phyloP scores from a whole-genome alignment of 768 basidiomycete species.

The Botryobasidium botryosum region DNA sequence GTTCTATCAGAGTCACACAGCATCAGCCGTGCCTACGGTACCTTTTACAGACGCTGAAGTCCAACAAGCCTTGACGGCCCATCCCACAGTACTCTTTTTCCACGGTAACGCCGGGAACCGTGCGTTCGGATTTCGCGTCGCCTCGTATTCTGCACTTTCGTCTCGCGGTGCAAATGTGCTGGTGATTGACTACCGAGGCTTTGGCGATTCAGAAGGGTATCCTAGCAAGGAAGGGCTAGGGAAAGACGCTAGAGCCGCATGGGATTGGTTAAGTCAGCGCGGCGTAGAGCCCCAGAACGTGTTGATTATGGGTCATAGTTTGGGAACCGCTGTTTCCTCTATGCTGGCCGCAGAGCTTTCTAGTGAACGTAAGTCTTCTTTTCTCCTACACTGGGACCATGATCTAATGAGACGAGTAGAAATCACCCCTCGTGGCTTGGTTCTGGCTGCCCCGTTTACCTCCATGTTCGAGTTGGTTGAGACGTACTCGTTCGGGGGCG shows the following conservation, averaged over 20 bases:
- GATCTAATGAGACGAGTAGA: conserved; percentile 1
- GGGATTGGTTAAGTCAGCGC: conserved; percentile 51
- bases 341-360: conserved; percentile 26
- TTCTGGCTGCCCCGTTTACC: conserved; percentile 40
- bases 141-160: conserved; percentile 46
- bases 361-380: conserved; percentile 20
- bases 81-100: conserved; percentile 76
- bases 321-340: conserved; percentile 66
- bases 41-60: conserved; percentile 11
- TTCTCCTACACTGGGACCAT: not conserved
- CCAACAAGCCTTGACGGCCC: conserved; percentile 32
- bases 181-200: conserved; percentile 84
- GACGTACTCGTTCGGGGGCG: conserved; percentile 46
- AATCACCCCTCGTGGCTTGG: conserved; percentile 27
- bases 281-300: conserved; percentile 44
- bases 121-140: conserved; percentile 47
- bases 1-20: conserved; percentile 31
- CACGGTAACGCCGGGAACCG: conserved; percentile 84
- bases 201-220: conserved; percentile 64
- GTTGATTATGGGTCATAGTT: conserved; percentile 68
- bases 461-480: conserved; percentile 42
- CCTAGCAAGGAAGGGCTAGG: conserved; percentile 62
- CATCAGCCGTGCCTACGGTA: conserved; percentile 15
- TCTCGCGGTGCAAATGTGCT: conserved; percentile 56
- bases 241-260: conserved; percentile 57